phyloP scores from a whole-genome alignment of 139 green algal genomes.

The Micractinium sp. region DNA sequence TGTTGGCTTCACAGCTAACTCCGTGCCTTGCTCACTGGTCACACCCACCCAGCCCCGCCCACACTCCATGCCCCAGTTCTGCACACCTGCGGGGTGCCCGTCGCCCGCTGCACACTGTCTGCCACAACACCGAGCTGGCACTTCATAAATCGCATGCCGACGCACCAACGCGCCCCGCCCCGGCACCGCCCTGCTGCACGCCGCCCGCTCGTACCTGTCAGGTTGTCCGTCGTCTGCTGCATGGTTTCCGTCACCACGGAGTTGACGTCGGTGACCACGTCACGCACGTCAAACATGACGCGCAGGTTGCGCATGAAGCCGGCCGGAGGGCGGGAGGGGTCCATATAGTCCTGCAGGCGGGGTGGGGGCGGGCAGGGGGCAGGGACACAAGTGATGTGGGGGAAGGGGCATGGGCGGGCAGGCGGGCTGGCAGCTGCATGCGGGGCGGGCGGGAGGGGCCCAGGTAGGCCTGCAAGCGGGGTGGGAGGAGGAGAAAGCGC shows the following conservation, averaged over 20 bases:
- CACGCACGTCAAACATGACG: conserved; percentile 87
- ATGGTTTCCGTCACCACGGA: conserved; percentile 38
- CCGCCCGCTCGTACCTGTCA: conserved; percentile 19
- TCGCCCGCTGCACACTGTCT: too few species aligned
- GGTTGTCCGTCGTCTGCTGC: conserved; percentile 48
- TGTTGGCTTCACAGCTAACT: too few species aligned
- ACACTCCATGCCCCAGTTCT: too few species aligned
- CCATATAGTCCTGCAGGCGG: conserved; percentile 71
- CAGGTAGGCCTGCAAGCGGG: too few species aligned
- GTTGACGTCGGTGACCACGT: conserved; percentile 80
- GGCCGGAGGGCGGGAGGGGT: conserved; percentile 44
- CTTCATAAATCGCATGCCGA: too few species aligned
- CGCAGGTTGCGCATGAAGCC: conserved; percentile 81
- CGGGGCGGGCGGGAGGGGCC: too few species aligned
- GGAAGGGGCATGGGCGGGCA: not conserved
- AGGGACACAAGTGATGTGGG: not conserved
- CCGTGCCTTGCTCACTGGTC: too few species aligned
- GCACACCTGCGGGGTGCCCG: too few species aligned
- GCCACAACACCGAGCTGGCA: too few species aligned
- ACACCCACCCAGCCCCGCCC: not conserved
- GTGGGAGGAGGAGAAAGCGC: too few species aligned
- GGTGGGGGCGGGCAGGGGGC: not conserved
- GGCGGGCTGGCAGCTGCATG: not conserved
- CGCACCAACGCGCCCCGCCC: too few species aligned
- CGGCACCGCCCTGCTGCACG: not conserved